Evolutionary conservation across 2,329 filamentous ascomycete genomes (phyloP).

Genomic region (Neonectria hederae): DNA sequence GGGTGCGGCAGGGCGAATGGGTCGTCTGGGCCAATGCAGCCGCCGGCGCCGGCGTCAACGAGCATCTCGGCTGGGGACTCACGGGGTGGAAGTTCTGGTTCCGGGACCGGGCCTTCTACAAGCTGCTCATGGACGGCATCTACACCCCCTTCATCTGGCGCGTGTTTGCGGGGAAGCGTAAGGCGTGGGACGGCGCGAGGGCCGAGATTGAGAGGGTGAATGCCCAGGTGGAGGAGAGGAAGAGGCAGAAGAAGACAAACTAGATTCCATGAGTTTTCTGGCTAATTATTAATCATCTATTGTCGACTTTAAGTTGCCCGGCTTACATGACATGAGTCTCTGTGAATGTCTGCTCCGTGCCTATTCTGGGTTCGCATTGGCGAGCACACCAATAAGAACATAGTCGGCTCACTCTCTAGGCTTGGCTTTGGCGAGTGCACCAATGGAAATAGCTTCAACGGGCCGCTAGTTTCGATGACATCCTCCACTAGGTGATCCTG

Average conservation of each 20-base stretch:
- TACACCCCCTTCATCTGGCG: constrained; percentile 54
- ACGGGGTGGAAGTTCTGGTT: constrained; percentile 55
- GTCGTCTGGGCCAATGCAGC: constrained; percentile 52
- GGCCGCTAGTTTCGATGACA: background rate
- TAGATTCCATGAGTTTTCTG: constrained; percentile 1
- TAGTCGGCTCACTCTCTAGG: background rate
- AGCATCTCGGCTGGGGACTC: constrained; percentile 53
- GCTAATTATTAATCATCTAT: background rate
- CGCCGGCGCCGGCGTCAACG: constrained; percentile 52
- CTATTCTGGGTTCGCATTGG: background rate
- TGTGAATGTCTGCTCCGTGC: background rate
- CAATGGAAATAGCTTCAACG: background rate
- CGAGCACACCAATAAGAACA: constrained; percentile 7
- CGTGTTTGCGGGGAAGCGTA: constrained; percentile 53
- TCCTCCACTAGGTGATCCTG: background rate
- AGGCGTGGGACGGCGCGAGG: constrained; percentile 52
- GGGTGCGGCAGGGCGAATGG: constrained; percentile 48
- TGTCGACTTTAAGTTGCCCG: background rate
- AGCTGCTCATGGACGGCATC: constrained; percentile 50
- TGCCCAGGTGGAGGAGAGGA: constrained; percentile 25
- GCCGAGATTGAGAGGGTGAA: constrained; percentile 48
- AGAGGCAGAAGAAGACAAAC: constrained; percentile 25
- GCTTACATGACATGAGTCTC: background rate
- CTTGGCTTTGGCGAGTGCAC: background rate
- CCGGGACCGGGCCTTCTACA: constrained; percentile 49